Evolutionary conservation across 768 basidiomycete genomes (phyloP), one percentile per base, ranked within the genome.

Genomic region (Hypholoma fasciculare): DNA sequence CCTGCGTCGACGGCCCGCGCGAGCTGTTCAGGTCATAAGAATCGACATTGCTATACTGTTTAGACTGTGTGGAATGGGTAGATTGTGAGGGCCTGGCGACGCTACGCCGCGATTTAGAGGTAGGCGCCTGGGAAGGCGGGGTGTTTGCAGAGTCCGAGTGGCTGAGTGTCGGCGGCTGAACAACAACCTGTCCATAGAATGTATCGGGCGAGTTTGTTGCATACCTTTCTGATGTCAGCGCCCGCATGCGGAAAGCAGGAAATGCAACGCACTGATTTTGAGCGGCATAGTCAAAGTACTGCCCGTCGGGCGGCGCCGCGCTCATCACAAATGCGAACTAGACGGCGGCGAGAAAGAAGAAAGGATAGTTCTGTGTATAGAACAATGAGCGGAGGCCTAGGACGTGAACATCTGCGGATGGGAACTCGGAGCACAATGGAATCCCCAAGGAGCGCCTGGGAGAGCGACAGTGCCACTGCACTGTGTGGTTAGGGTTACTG

Each of bases 71-170:
- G 34, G 47, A 34, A 52, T 58, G 49, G 30, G 56, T 12, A 39
- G 39, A 12, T 40, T 37, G n/a, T 23, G 48, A 50, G 9, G 58
- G 46, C 42, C 56, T 44, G 14, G 55, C 51, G 30, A 50, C 42
- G 17, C 46, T 61, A 19, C 49, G 42, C 17, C 44, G 52, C 17
- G 48, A 26, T 48, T 23, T 23, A 23, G 23, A 26, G 42, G 23
- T 54, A 23, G 48, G 6, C 30, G 42, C 23, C 16, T 39, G 47
- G 3, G 62, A 63, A 1, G 62, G 56, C n/a, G 54, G 60, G 6
- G 65, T 65, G 19, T 63, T 56, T 16, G 56, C 54, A 0, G 65
- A 65, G 48, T 63, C 62, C 8, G 62, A 61, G 36, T 57, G 12
- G 27, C 19, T 40, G 38, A 20, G n/a, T n/a, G 55, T 61, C 17